phyloP scores from a whole-genome alignment of 208 protist genomes.

The Trypanosoma avium region DNA sequence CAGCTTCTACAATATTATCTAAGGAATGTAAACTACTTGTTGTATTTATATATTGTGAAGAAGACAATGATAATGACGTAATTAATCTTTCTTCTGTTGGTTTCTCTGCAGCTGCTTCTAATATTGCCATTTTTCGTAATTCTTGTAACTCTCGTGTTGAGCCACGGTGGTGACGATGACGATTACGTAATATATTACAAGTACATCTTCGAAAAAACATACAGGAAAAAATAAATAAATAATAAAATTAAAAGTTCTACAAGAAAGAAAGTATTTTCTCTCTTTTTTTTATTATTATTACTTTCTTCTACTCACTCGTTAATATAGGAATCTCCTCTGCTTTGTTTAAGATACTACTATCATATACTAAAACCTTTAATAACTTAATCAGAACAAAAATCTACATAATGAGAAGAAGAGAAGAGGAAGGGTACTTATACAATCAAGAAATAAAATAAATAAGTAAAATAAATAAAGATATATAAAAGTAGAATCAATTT shows the following conservation, averaged over 20 bases:
- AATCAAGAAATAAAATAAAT: too few relatives aligned
- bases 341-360: too few relatives aligned
- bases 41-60: conserved; percentile 26
- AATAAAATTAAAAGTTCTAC: neutral
- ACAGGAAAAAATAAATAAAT: neutral
- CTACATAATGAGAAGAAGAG: too few relatives aligned
- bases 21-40: conserved; percentile 14
- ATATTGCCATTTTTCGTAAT: conserved; percentile 22
- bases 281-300: neutral
- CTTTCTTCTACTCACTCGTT: too few relatives aligned
- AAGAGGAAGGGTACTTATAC: too few relatives aligned
- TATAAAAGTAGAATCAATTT: too few relatives aligned
- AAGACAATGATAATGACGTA: conserved; percentile 32
- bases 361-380: too few relatives aligned
- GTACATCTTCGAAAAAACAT: conserved; percentile 20
- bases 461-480: too few relatives aligned
- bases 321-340: too few relatives aligned
- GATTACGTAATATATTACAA: conserved; percentile 10
- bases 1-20: conserved; percentile 16
- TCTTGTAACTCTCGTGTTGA: conserved; percentile 4
- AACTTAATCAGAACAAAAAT: too few relatives aligned
- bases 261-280: neutral
- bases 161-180: conserved; percentile 1
- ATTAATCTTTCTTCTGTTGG: conserved; percentile 16
- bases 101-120: conserved; percentile 21